Percentiles rank a stretch among this genome's conserved stretches.
These are phyloP conservation scores for Amanita molliuscula DNA, from an alignment of 768 basidiomycete species.

Conservation along the genomic window DNA sequence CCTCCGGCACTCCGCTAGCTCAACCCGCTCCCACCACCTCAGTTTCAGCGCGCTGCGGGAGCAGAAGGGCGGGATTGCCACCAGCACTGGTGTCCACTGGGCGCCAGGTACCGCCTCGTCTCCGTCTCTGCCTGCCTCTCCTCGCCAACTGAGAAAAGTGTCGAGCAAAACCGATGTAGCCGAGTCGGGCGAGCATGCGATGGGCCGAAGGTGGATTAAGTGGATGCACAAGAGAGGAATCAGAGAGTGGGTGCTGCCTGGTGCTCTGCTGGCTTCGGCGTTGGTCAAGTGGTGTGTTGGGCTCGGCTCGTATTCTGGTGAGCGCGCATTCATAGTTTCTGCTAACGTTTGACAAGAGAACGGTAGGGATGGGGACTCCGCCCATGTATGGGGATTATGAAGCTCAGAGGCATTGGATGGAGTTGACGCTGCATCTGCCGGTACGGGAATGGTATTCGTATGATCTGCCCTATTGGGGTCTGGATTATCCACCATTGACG, in stretches of 20 bases:
- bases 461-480: conserved; percentile 85
- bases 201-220: conserved; percentile 56
- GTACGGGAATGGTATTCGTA: conserved; percentile 77
- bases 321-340: conserved; percentile 14
- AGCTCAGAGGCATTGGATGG: conserved; percentile 95
- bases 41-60: conserved; percentile 38
- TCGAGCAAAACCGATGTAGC: neutral
- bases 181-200: conserved; percentile 17
- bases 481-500: conserved; percentile 92
- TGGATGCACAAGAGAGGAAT: conserved; percentile 72
- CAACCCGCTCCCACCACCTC: conserved; percentile 8
- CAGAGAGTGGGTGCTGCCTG: conserved; percentile 49
- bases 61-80: conserved; percentile 13
- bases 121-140: neutral
- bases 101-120: neutral
- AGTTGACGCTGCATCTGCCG: conserved; percentile 73
- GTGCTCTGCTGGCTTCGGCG: conserved; percentile 38
- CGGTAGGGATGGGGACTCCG: conserved; percentile 52
- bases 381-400: conserved; percentile 92
- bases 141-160: neutral
- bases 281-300: conserved; percentile 63
- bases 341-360: neutral
- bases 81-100: neutral
- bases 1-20: conserved; percentile 10
- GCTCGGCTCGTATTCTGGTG: conserved; percentile 77